Base-by-base conservation (phyloP, 2,329 filamentous ascomycete genomes). In the Fusarium domesticum region DNA sequence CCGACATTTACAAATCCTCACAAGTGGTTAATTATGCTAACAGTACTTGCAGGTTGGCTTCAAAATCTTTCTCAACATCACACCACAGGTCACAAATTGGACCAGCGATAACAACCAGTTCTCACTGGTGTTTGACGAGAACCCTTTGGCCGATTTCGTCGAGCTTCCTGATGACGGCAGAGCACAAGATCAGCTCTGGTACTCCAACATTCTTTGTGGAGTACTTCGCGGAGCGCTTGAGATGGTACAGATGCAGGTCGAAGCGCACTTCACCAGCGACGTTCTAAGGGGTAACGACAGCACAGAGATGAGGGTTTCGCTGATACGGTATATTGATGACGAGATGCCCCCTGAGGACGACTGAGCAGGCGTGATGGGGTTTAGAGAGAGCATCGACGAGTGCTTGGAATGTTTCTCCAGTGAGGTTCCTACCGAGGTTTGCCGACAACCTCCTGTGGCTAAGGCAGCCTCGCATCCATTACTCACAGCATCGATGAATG, bases 221-320 rank as follows among this genome's bases (percentile, higher is more conserved):
- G 88, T 98, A 34, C 73, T 98, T 49, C 78, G 93, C 57, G 93
- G 93, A 12, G 85, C 92, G 1, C 69, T 98, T 47, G 93, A 98
- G 69, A 98, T 98, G 93, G 92, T 97, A 62, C 92, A 97, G 78
- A 96, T 97, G 89, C 93, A 97, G 69, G 90, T 97, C 4, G 92
- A 98, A 65, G 89, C 89, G 36, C 91, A 95, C 64, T 98, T 97
- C 65, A 87, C 95, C 61, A 96, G 89, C 66, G 93, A 98, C 66
- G 80, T 96, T 23, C 74, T 98, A 48, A 83, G 90, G 44, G 93
- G 93, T 3, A 92, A 96, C 62, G 93, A 98, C 65, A 92, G 88
- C 15, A 98, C 93, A 1, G 93, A 98, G 74, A 96, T 98, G 88
- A 80, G 92, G 61, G 85, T 98, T 62, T 89, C 89, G 19, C 71